A percentile compares a stretch with the other conserved stretches of the same genome.
Evolutionary conservation across 176 grass and related monocot genomes (phyloP).

Genomic region (Secale cereale): DNA sequence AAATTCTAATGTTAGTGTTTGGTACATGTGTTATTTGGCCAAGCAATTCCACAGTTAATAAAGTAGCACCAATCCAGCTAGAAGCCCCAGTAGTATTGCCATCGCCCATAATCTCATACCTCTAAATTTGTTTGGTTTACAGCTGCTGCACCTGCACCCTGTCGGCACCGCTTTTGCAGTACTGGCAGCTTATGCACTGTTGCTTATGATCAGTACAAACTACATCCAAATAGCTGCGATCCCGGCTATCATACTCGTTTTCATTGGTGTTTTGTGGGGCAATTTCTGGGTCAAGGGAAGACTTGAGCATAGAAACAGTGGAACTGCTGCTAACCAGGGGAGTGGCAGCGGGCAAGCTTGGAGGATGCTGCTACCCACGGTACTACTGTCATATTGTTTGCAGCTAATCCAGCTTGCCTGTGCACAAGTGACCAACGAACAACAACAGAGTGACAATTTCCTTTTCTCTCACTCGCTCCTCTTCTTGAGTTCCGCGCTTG

Average conservation of each 20-base stretch:
- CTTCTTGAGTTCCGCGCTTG: not conserved
- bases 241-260: not conserved
- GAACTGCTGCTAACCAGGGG: not conserved
- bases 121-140: not conserved
- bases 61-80: too few relatives aligned
- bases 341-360: not conserved
- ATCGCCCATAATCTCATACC: too few relatives aligned
- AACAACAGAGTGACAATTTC: not conserved
- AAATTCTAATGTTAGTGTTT: too few relatives aligned
- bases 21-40: too few relatives aligned
- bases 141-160: not conserved
- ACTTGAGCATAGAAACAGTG: not conserved
- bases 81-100: too few relatives aligned
- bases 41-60: too few relatives aligned
- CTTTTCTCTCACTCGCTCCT: not conserved
- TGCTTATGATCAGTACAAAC: not conserved
- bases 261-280: not conserved
- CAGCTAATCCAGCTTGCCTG: not conserved
- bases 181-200: not conserved
- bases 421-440: not conserved
- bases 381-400: not conserved
- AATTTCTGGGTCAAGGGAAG: not conserved
- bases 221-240: not conserved
- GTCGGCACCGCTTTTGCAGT: not conserved
- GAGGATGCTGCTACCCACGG: not conserved